Conservation (phyloP, 345 rosid genomes). For the Laguncularia racemosa region DNA sequence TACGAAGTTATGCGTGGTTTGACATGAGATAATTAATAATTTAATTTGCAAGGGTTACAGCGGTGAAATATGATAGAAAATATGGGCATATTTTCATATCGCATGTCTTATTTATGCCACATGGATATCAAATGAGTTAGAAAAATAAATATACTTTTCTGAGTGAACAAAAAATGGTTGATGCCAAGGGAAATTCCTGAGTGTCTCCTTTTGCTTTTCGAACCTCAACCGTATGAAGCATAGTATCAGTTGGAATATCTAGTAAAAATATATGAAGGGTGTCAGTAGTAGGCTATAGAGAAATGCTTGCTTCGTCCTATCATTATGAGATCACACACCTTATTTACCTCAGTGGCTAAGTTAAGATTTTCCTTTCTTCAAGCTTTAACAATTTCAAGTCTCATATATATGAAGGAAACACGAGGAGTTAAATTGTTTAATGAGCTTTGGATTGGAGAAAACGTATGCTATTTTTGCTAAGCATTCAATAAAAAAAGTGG, state of each 20-base stretch:
- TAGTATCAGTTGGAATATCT: conserved; percentile 95
- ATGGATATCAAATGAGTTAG: too few relatives aligned
- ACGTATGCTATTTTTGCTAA: too few relatives aligned
- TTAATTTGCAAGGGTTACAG: too few relatives aligned
- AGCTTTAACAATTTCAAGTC: conserved; percentile 81
- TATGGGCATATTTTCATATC: too few relatives aligned
- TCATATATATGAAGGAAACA: conserved; percentile 48
- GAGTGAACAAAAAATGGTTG: not conserved
- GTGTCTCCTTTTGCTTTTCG: conserved; percentile 98
- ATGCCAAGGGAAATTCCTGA: conserved; percentile 82
- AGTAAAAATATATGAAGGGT: conserved; percentile 10
- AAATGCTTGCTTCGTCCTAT: conserved; percentile 1
- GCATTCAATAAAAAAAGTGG: not conserved
- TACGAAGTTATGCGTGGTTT: too few relatives aligned
- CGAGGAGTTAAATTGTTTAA: conserved; percentile 1
- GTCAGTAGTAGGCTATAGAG: not conserved
- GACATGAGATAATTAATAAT: too few relatives aligned
- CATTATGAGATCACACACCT: not conserved
- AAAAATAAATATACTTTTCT: too few relatives aligned
- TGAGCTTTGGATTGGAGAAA: not conserved
- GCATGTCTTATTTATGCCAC: too few relatives aligned
- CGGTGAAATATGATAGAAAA: too few relatives aligned
- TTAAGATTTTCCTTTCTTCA: conserved; percentile 94
- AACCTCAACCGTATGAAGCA: conserved; percentile 88
- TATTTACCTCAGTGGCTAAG: conserved; percentile 71